Conservation (phyloP, 345 rosid species). For the Corchorus olitorius region DNA sequence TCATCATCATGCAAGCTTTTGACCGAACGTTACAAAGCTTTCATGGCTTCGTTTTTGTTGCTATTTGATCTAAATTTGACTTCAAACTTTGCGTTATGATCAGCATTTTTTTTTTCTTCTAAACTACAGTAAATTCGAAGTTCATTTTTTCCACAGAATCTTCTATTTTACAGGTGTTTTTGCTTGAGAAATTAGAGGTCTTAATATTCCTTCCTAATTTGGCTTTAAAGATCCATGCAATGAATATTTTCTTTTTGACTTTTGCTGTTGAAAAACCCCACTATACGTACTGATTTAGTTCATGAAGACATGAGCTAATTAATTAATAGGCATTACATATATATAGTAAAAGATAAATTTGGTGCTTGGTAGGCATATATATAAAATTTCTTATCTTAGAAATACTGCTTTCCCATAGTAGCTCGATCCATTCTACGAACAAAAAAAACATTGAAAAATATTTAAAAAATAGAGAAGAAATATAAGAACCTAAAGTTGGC, state of each 20-base stretch:
- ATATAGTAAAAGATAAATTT: too few species aligned
- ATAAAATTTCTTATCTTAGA: background rate
- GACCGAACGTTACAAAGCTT: background rate
- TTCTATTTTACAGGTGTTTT: background rate
- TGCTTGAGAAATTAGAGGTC: background rate
- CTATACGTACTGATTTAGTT: too few species aligned
- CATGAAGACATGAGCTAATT: too few species aligned
- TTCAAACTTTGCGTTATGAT: background rate
- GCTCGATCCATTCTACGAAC: too few species aligned
- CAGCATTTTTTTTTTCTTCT: background rate
- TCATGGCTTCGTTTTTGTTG: background rate
- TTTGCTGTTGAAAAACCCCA: too few species aligned
- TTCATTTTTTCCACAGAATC: slow-evolving; percentile 1
- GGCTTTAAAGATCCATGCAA: background rate
- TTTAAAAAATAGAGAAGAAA: background rate
- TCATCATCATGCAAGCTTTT: background rate
- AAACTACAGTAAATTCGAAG: background rate
- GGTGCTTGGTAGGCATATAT: too few species aligned
- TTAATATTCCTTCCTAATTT: background rate
- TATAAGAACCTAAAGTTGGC: background rate
- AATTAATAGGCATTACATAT: too few species aligned
- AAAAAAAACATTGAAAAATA: too few species aligned
- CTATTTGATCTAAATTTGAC: slow-evolving; percentile 5
- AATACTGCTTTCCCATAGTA: background rate
- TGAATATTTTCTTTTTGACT: too few species aligned